phyloP scores from a whole-genome alignment of 257 asterid genomes.

The Lantana camara region DNA sequence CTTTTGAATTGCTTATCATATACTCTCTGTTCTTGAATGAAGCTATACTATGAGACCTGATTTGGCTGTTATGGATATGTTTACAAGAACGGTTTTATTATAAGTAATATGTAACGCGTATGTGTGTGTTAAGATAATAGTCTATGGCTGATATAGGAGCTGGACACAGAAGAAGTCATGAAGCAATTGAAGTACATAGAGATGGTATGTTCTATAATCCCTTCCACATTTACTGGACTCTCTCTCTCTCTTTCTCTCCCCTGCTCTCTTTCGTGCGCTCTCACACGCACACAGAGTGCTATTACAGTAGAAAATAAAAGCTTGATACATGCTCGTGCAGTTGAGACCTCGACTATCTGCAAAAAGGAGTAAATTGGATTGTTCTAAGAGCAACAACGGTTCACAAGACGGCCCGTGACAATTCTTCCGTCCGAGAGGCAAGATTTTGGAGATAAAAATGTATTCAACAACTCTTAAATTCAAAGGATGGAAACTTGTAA shows the following conservation, averaged over 20 bases:
- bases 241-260: not conserved
- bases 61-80: constrained; percentile 17
- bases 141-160: constrained; percentile 63
- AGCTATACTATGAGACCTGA: not conserved
- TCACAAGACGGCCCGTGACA: constrained; percentile 19
- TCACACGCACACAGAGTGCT: too few relatives aligned
- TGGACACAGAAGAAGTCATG: constrained; percentile 73
- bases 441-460: not conserved
- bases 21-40: too few relatives aligned
- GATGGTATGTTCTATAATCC: constrained; percentile 54
- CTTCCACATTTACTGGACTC: not conserved
- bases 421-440: not conserved
- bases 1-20: too few relatives aligned
- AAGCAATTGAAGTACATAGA: constrained; percentile 82
- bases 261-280: too few relatives aligned
- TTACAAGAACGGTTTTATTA: not conserved
- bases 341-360: constrained; percentile 66
- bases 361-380: constrained; percentile 54
- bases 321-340: constrained; percentile 39
- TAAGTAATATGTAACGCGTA: not conserved
- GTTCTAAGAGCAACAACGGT: constrained; percentile 34
- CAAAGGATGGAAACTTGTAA: constrained; percentile 17
- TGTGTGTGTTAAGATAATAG: not conserved
- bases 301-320: not conserved
- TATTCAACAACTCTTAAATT: not conserved